Evolutionary conservation across 768 basidiomycete species (phyloP).

Genomic region (Nevesoporus exiguus): DNA sequence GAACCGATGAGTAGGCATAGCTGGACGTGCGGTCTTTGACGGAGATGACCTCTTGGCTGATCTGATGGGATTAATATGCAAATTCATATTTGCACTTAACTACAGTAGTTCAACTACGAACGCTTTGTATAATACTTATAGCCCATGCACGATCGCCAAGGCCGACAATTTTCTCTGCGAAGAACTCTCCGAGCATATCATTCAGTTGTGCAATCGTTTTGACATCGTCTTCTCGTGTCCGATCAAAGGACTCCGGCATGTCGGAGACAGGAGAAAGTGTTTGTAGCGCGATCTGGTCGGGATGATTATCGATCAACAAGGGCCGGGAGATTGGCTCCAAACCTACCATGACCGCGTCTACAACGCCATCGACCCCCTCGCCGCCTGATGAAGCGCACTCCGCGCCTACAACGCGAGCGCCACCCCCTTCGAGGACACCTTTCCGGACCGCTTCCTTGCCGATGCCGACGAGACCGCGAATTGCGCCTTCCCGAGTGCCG

Average conservation of each 20-base stretch:
- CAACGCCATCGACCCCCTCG: slow-evolving; percentile 43
- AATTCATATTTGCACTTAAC: neutral
- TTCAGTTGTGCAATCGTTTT: slow-evolving; percentile 44
- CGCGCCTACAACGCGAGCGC: slow-evolving; percentile 68
- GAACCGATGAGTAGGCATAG: neutral
- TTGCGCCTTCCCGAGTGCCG: slow-evolving; percentile 86
- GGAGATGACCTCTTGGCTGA: too few species aligned
- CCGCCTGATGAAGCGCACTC: slow-evolving; percentile 44
- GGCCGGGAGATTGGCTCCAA: neutral
- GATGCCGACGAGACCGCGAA: slow-evolving; percentile 81
- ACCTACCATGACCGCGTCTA: slow-evolving; percentile 61
- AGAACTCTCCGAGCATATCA: slow-evolving; percentile 58
- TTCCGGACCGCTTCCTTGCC: slow-evolving; percentile 83
- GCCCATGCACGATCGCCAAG: slow-evolving; percentile 64
- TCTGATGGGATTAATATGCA: neutral
- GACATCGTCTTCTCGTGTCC: slow-evolving; percentile 45
- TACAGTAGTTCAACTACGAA: slow-evolving; percentile 17
- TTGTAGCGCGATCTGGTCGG: slow-evolving; percentile 54
- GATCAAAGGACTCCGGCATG: slow-evolving; percentile 56
- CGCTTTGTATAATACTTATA: slow-evolving; percentile 45
- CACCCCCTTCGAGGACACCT: slow-evolving; percentile 77
- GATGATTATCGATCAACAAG: neutral
- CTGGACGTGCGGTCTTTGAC: too few species aligned
- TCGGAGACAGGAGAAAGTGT: slow-evolving; percentile 57
- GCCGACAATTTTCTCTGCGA: slow-evolving; percentile 47